These are phyloP conservation scores for Epichloe sibirici DNA, from an alignment of 2,329 filamentous ascomycete species.

Conservation along the genomic window DNA sequence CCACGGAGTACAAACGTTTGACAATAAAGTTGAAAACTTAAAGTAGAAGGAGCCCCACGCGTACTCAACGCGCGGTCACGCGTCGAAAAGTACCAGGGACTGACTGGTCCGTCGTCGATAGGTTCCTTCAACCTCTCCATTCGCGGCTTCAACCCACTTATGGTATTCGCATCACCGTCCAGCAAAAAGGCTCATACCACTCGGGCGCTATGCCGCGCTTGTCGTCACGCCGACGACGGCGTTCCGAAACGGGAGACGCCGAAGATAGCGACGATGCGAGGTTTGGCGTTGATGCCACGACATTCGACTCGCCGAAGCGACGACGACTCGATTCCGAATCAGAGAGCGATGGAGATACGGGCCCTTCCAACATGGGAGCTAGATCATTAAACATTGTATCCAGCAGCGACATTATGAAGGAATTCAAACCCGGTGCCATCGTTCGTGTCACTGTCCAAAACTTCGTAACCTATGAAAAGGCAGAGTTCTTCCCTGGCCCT, in stretches of 20 bases:
- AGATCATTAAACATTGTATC: slow-evolving; percentile 4
- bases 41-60: not conserved
- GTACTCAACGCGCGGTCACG: not conserved
- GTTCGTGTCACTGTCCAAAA: slow-evolving; percentile 75
- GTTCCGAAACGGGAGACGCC: slow-evolving; percentile 29
- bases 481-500: slow-evolving; percentile 82
- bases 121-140: not conserved
- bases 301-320: slow-evolving; percentile 23
- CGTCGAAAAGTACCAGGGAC: not conserved
- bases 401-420: slow-evolving; percentile 14
- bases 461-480: slow-evolving; percentile 90
- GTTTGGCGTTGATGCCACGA: slow-evolving; percentile 13
- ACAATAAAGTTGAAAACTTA: not conserved
- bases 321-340: slow-evolving; percentile 18
- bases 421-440: slow-evolving; percentile 67
- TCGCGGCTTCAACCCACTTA: not conserved
- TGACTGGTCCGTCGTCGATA: not conserved
- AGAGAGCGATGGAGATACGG: slow-evolving; percentile 10
- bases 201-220: slow-evolving; percentile 16
- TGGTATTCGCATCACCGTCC: not conserved
- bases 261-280: slow-evolving; percentile 20
- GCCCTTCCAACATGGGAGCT: slow-evolving; percentile 7
- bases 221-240: slow-evolving; percentile 29
- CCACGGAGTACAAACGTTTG: not conserved
- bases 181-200: not conserved